phyloP scores from a whole-genome alignment of 495 filamentous ascomycete species.

The Cercophora scortea region DNA sequence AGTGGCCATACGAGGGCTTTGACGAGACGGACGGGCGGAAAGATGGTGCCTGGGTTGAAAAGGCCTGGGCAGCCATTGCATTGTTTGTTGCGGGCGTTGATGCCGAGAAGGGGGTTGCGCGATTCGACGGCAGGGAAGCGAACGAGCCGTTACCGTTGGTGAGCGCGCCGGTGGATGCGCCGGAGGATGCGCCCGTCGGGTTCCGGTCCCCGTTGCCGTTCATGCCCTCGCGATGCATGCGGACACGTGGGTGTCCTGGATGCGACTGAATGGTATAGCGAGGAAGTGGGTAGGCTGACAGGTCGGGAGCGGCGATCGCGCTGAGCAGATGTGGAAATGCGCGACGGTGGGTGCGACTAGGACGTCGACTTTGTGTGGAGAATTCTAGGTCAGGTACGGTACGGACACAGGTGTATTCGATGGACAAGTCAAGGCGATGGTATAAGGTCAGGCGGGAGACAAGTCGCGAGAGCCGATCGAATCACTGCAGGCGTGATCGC shows the following conservation, averaged over 20 bases:
- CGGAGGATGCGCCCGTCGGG: slow-evolving; percentile 23
- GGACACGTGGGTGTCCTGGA: slow-evolving; percentile 10
- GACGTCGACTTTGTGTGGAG: slow-evolving; percentile 3
- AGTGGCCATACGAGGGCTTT: slow-evolving; percentile 34
- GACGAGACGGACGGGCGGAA: slow-evolving; percentile 21
- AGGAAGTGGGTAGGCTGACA: slow-evolving; percentile 3
- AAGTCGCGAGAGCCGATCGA: background rate
- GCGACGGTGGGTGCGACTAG: slow-evolving; percentile 7
- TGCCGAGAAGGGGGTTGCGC: slow-evolving; percentile 26
- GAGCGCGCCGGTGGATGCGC: slow-evolving; percentile 13
- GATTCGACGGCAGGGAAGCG: slow-evolving; percentile 27
- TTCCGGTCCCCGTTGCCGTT: slow-evolving; percentile 36
- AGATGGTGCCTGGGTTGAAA: slow-evolving; percentile 25
- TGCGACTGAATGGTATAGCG: background rate
- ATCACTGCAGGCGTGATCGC: background rate
- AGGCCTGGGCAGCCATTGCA: slow-evolving; percentile 33
- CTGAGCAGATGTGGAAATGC: slow-evolving; percentile 27
- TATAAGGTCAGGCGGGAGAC: background rate
- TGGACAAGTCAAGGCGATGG: too few relatives aligned
- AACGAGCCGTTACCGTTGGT: slow-evolving; percentile 7
- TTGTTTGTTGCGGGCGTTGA: slow-evolving; percentile 23
- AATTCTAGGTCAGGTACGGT: background rate
- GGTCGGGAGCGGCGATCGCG: slow-evolving; percentile 30
- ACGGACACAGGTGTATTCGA: background rate
- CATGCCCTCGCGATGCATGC: slow-evolving; percentile 37